These are phyloP conservation scores for Nymphaea thermarum DNA, from an alignment of 164 flowering plant species.

Conservation along the genomic window DNA sequence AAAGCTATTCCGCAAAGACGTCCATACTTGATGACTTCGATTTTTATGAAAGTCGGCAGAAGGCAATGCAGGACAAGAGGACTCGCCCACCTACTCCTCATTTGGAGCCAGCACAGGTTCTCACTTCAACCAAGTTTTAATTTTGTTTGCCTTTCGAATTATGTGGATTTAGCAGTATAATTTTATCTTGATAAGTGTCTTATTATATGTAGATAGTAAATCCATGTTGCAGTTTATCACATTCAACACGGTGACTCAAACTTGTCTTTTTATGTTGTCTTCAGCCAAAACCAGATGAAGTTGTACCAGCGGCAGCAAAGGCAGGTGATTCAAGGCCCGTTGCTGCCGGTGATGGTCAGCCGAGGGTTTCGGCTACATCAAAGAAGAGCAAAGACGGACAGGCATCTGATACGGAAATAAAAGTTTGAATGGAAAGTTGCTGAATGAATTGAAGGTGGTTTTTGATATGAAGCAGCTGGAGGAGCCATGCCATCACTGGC, in stretches of 20 bases:
- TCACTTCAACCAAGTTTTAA: neutral
- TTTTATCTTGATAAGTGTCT: neutral
- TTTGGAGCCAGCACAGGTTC: conserved; percentile 28
- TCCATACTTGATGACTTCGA: conserved; percentile 77
- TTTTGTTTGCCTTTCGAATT: neutral
- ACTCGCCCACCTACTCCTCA: conserved; percentile 21
- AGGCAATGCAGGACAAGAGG: conserved; percentile 60
- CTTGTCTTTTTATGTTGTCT: neutral
- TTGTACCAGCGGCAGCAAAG: neutral
- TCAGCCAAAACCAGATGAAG: conserved; percentile 4
- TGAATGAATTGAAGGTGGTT: neutral
- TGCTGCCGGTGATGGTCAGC: neutral
- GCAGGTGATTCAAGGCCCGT: conserved; percentile 1
- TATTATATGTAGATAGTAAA: too few relatives aligned
- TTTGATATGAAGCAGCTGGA: neutral
- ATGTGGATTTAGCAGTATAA: neutral
- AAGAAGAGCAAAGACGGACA: conserved; percentile 4
- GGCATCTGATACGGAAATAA: neutral
- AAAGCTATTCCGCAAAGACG: conserved; percentile 42
- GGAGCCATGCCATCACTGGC: neutral
- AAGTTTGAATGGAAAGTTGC: conserved; percentile 2
- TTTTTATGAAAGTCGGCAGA: conserved; percentile 78
- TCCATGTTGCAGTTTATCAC: neutral
- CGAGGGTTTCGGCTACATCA: neutral
- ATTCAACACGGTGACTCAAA: neutral